Evolutionary conservation across 2,329 filamentous ascomycete genomes (phyloP).

Genomic region (Rhynchosporium agropyri): DNA sequence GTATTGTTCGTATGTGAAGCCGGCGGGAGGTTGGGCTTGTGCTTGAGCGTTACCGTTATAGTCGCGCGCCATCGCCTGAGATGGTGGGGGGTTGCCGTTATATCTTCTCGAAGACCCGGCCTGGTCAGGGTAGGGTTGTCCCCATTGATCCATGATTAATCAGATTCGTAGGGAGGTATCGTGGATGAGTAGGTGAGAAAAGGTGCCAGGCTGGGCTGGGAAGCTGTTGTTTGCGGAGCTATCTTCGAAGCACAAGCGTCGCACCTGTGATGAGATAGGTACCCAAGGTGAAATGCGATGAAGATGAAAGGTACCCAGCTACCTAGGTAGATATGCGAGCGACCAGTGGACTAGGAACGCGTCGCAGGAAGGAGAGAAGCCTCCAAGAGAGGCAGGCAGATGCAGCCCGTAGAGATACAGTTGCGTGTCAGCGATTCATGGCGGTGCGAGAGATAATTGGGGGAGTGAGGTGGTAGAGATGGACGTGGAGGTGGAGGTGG

Average conservation of each 20-base stretch:
- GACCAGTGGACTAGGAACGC: constrained; percentile 33
- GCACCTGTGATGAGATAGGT: constrained; percentile 23
- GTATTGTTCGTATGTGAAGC: constrained; percentile 71
- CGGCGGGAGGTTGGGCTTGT: constrained; percentile 55
- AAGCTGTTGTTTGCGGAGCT: constrained; percentile 20
- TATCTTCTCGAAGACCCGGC: constrained; percentile 65
- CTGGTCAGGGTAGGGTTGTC: constrained; percentile 65
- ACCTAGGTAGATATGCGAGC: not conserved
- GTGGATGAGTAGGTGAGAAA: constrained; percentile 11
- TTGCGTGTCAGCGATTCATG: constrained; percentile 41
- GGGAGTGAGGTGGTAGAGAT: constrained; percentile 9
- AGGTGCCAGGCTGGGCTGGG: constrained; percentile 14
- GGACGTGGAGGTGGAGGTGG: not conserved
- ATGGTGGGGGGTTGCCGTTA: constrained; percentile 53
- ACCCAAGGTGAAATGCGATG: constrained; percentile 10
- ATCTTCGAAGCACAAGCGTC: constrained; percentile 20
- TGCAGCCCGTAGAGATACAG: constrained; percentile 34
- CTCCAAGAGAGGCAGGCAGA: constrained; percentile 40
- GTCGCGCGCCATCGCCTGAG: constrained; percentile 52
- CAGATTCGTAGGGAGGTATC: constrained; percentile 19
- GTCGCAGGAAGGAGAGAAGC: constrained; percentile 35
- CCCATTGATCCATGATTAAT: constrained; percentile 64
- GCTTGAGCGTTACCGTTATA: constrained; percentile 44
- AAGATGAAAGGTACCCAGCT: not conserved
- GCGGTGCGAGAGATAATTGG: constrained; percentile 16